These are phyloP conservation scores for Mucor racemosus DNA, from an alignment of 371 early-diverging fungal species.

Conservation along the genomic window DNA sequence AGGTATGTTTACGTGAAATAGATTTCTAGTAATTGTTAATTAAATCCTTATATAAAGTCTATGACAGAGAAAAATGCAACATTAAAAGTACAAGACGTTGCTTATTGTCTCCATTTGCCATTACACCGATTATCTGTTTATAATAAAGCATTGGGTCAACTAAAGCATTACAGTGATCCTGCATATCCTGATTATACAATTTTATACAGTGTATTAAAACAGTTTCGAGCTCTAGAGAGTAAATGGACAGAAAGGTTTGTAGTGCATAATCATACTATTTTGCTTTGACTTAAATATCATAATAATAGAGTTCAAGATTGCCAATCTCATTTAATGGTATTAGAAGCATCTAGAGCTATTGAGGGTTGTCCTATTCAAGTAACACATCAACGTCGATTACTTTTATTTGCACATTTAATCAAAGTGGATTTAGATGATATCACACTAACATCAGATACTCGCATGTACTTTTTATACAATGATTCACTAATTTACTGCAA, in stretches of 20 bases:
- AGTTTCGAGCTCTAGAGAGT: slow-evolving; percentile 13
- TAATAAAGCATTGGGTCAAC: slow-evolving; percentile 14
- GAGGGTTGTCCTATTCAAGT: slow-evolving; percentile 27
- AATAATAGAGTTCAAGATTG: slow-evolving; percentile 25
- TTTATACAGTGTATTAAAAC: slow-evolving; percentile 4
- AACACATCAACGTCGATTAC: slow-evolving; percentile 29
- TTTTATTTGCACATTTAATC: slow-evolving; percentile 28
- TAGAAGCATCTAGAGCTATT: slow-evolving; percentile 27
- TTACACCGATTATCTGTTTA: slow-evolving; percentile 16
- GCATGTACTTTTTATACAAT: slow-evolving; percentile 39
- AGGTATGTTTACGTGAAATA: slow-evolving; percentile 15
- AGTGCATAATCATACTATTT: background rate
- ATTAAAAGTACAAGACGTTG: background rate
- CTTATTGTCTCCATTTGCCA: slow-evolving; percentile 24
- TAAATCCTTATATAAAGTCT: background rate
- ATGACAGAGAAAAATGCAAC: background rate
- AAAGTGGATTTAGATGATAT: slow-evolving; percentile 36
- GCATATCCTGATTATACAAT: slow-evolving; percentile 30
- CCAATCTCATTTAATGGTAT: slow-evolving; percentile 20
- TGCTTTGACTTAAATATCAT: too few species aligned
- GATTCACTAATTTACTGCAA: slow-evolving; percentile 28
- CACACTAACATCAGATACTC: slow-evolving; percentile 21
- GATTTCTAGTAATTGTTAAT: background rate
- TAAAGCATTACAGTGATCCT: slow-evolving; percentile 25
- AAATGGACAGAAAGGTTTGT: slow-evolving; percentile 27